These are phyloP conservation scores for Nephelium lappaceum DNA, from an alignment of 345 rosid species.

Conservation along the genomic window DNA sequence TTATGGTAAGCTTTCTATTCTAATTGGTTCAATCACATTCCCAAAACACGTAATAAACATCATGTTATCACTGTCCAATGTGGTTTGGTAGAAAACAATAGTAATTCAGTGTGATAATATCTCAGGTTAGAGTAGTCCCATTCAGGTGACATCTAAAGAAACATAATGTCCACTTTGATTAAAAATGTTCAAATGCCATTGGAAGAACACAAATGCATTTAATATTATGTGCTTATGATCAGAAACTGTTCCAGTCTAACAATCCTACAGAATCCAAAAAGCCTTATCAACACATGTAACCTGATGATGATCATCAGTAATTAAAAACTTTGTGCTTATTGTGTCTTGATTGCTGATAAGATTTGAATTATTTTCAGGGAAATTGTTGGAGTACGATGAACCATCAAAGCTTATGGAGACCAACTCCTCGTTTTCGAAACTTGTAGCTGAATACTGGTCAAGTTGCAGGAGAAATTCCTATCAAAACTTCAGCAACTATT, in stretches of 20 bases:
- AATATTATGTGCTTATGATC: neutral
- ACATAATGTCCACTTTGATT: too few species aligned
- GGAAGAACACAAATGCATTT: neutral
- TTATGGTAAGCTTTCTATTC: slow-evolving; percentile 41
- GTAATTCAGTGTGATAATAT: too few species aligned
- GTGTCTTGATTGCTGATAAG: neutral
- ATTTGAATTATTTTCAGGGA: slow-evolving; percentile 41
- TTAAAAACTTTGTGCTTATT: neutral
- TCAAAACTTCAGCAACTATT: slow-evolving; percentile 19
- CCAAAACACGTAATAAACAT: neutral
- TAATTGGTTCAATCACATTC: neutral
- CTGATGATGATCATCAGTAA: neutral
- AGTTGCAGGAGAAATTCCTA: slow-evolving; percentile 52
- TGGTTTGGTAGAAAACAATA: too few species aligned
- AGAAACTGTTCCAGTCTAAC: neutral
- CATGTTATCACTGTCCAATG: too few species aligned
- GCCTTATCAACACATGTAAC: neutral
- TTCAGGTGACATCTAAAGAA: too few species aligned
- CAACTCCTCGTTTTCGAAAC: slow-evolving; percentile 72
- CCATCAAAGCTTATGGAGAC: slow-evolving; percentile 66
- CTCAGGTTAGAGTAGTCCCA: too few species aligned
- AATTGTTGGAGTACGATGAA: slow-evolving; percentile 66
- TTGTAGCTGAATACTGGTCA: slow-evolving; percentile 80
- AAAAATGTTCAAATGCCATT: too few species aligned
- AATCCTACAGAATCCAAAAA: neutral